Percentiles rank a stretch among this genome's conserved stretches.
Conservation (phyloP, 345 rosid species). For the Corchorus capsularis region DNA sequence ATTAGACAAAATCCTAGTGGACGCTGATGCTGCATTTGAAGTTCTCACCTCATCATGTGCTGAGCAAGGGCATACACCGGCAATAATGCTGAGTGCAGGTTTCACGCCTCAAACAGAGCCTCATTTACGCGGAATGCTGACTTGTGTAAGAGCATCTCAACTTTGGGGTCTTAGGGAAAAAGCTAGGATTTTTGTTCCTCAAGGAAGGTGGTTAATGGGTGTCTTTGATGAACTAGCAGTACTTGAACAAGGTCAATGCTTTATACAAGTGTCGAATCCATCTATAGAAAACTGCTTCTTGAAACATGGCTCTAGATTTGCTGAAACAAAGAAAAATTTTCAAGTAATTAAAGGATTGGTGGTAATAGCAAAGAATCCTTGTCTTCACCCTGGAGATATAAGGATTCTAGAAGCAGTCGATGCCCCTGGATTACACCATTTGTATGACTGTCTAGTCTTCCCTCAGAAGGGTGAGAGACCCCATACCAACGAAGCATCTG, state of each 20-base stretch:
- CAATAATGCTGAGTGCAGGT: conserved; percentile 92
- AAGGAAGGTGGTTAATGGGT: conserved; percentile 95
- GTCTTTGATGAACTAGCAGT: conserved; percentile 84
- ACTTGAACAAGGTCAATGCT: conserved; percentile 88
- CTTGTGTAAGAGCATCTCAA: conserved; percentile 83
- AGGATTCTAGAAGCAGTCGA: conserved; percentile 93
- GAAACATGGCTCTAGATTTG: conserved; percentile 77
- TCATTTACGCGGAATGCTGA: conserved; percentile 81
- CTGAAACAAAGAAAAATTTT: conserved; percentile 50
- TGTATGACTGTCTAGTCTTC: conserved; percentile 84
- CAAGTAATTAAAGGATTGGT: conserved; percentile 65
- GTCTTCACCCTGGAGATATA: conserved; percentile 94
- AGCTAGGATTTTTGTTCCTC: conserved; percentile 74
- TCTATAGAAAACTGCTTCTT: conserved; percentile 67
- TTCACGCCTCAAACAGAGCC: conserved; percentile 78
- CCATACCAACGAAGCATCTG: conserved; percentile 90
- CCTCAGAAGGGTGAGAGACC: conserved; percentile 94
- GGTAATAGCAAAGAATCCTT: conserved; percentile 85
- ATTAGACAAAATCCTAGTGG: conserved; percentile 63
- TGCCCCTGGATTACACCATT: conserved; percentile 63
- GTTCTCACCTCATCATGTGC: conserved; percentile 78
- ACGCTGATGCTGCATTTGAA: conserved; percentile 78
- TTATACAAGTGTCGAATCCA: conserved; percentile 80
- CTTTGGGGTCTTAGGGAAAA: conserved; percentile 89
- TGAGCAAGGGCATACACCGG: conserved; percentile 74